Base-by-base conservation (phyloP, 192 early-diverging fungal genomes). In the Endogone sp. region DNA sequence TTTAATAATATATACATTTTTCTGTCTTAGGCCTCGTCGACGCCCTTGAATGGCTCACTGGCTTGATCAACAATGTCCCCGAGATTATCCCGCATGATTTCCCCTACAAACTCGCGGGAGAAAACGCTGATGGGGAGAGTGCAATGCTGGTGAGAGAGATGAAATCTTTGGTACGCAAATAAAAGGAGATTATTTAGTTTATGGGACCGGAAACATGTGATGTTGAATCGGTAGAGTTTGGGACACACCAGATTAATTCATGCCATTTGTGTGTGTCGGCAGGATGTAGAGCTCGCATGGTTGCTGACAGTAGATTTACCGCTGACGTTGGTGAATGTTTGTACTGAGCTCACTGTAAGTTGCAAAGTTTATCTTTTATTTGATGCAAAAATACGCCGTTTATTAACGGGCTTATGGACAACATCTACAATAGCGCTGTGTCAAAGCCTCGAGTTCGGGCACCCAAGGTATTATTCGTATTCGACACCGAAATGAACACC, bases 11-110 rank as follows among this genome's bases (percentile, higher is more conserved):
- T n/a, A n/a, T n/a, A n/a, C n/a, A n/a, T n/a, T n/a, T n/a, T n/a
- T n/a, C n/a, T n/a, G n/a, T n/a, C n/a, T 49, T 49, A 49, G 37
- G 37, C 44, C 62, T 77, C 4, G 75, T 77, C 2, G 75, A 77
- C 30, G 75, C 75, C 13, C 49, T 77, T 25, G 75, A 84, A 69
- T 84, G 76, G 65, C 69, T 84, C 6, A 78, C 80, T 1, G 76
- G 75, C 59, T 68, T 78, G 56, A 54, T 84, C 29, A 79, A 82
- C 62, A 64, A 79, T 56, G 64, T 70, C 26, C 68, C 71, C 28
- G 81, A 84, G 11, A 72, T 78, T 55, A 80, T 82, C 28, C 83
- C 83, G 29, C 31, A 22, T 11, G 71, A 68, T 20, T 84, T 84
- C 44, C 83, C 83, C 2, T 81, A 74, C 75, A 71, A 82, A 58